Conservation (phyloP, 2,329 filamentous ascomycete genomes). For the Helicocarpus griseus region DNA sequence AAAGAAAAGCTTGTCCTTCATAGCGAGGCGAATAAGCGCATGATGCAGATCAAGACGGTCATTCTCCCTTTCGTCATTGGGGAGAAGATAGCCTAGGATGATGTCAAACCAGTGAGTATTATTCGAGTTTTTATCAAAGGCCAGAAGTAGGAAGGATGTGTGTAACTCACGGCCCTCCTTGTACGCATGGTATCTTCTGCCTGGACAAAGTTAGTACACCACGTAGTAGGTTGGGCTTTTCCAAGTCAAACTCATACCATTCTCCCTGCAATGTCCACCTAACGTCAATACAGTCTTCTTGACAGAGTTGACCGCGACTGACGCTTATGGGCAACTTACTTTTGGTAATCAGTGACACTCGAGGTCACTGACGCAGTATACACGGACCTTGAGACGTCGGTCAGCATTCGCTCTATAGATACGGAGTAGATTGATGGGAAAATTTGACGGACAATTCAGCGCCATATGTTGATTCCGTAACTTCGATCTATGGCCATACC, state of each 20-base stretch:
- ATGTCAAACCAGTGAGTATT: background rate
- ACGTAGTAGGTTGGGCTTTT: background rate
- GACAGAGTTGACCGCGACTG: background rate
- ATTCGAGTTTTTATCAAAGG: background rate
- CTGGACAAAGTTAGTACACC: background rate
- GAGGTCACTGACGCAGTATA: slow-evolving; percentile 7
- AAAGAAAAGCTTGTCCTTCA: slow-evolving; percentile 10
- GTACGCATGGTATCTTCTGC: slow-evolving; percentile 5
- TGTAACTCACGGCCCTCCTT: slow-evolving; percentile 5
- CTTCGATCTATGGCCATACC: background rate
- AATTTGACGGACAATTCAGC: background rate
- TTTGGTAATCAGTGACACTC: slow-evolving; percentile 4
- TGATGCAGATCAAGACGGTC: slow-evolving; percentile 14
- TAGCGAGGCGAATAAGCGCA: slow-evolving; percentile 5
- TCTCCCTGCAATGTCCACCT: background rate
- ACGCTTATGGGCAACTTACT: slow-evolving; percentile 9
- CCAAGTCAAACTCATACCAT: background rate
- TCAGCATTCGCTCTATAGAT: background rate
- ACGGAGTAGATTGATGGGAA: background rate
- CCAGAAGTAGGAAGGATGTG: background rate
- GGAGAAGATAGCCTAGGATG: slow-evolving; percentile 6
- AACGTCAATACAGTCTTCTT: background rate
- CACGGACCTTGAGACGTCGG: background rate
- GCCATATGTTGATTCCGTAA: slow-evolving; percentile 3
- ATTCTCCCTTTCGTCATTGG: slow-evolving; percentile 13